A percentile compares a stretch with the other conserved stretches of the same genome.
Evolutionary conservation across 306 rosid genomes (phyloP).

Genomic region (Trichosanthes cucumerina): DNA sequence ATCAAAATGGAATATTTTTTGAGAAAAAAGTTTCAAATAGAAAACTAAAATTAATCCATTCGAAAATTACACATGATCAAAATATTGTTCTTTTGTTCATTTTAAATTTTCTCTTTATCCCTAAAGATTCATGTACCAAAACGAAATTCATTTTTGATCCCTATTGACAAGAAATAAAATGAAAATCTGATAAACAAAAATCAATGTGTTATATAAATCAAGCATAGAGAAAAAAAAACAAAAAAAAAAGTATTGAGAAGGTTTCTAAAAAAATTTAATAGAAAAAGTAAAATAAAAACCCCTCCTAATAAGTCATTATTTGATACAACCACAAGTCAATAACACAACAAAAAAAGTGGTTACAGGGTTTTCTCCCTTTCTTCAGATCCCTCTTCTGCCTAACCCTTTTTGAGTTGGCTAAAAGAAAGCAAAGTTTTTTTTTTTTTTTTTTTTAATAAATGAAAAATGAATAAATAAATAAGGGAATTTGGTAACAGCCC

Average conservation of each 20-base stretch:
- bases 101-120: background rate
- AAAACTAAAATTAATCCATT: background rate
- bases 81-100: background rate
- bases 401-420: slow-evolving; percentile 12
- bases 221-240: background rate
- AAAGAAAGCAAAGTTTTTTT: background rate
- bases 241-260: background rate
- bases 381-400: background rate
- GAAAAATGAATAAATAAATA: background rate
- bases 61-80: background rate
- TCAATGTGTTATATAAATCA: background rate
- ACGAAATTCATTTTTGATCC: background rate
- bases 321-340: background rate
- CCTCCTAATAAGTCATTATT: background rate
- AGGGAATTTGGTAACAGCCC: background rate
- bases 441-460: too few relatives aligned
- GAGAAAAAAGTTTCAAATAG: background rate
- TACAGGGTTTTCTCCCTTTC: background rate
- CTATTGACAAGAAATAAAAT: background rate
- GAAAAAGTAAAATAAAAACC: background rate
- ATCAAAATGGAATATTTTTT: background rate
- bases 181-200: background rate
- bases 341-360: background rate
- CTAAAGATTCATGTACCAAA: background rate
- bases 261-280: background rate